Base-by-base conservation (phyloP, 2,329 filamentous ascomycete genomes). In the Colletotrichum chlorophyti region DNA sequence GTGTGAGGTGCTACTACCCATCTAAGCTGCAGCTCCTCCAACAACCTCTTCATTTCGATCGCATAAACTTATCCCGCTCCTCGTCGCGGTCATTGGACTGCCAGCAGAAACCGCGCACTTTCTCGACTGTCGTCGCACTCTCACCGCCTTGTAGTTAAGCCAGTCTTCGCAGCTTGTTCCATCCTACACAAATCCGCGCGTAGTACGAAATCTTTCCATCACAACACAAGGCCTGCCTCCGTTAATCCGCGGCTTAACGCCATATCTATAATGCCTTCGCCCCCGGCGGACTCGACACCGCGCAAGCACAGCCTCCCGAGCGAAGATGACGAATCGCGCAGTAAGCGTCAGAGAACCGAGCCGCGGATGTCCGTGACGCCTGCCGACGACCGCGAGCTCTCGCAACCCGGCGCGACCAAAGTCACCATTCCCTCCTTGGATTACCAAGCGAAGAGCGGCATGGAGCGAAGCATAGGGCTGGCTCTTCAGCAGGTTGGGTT, bases 401-500 rank as follows among this genome's bases (percentile, higher is more conserved):
- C 8, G 10, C 32, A 11, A n/a, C 32, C 41, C 21, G 26, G 24
- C 38, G 47, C 53, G 19, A 46, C 32, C 23, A 46, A 60, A 24
- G 43, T 63, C 32, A 46, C 24, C 15, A 48, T 64, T 17, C 69
- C 68, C 23, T 69, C 65, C 24, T 65, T 67, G 7, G 70, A 73
- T 17, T 70, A 70, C 37, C 64, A 72, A 59, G 70, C 73, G n/a
- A 71, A 76, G 48, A 66, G 68, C 35, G 76, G 79, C 2, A 72
- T 89, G 23, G 77, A 79, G 41, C 80, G 84, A 47, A 81, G 83
- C 10, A 82, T 88, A 53, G 80, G 79, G 0, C 68, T 87, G 53
- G 79, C 79, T 3, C 69, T 88, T 24, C 72, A 81, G 37, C 80
- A 86, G 60, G 80, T 87, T 32, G 86, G 86, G 24, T 89, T 88